Conservation (phyloP, 1,139 yeast species). For the Lodderomyces metapsilosis region DNA sequence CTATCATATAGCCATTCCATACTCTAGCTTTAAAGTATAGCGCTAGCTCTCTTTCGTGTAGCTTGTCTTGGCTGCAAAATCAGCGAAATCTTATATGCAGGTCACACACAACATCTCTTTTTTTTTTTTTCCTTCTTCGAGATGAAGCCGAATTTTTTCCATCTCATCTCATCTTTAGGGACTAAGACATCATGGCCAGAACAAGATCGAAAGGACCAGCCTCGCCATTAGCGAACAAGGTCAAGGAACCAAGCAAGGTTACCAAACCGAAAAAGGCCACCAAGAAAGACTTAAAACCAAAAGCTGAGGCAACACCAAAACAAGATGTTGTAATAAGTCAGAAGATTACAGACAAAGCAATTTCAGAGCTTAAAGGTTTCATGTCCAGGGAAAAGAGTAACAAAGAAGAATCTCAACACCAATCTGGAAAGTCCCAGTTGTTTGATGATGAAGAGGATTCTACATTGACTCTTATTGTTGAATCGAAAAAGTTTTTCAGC, state of each 20-base stretch:
- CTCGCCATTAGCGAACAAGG: conserved; percentile 18
- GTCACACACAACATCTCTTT: neutral
- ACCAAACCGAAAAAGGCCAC: conserved; percentile 9
- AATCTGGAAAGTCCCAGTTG: conserved; percentile 25
- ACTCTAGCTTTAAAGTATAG: no score
- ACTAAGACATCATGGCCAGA: conserved; percentile 23
- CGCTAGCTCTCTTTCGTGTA: no score
- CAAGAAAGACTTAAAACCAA: conserved; percentile 8
- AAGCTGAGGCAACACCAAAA: conserved; percentile 4
- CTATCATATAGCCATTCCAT: no score
- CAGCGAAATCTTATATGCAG: neutral
- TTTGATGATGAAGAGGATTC: conserved; percentile 52
- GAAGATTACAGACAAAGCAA: conserved; percentile 41
- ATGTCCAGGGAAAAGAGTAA: conserved; percentile 23
- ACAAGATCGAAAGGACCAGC: conserved; percentile 28
- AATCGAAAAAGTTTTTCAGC: conserved; percentile 62
- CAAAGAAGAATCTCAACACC: conserved; percentile 18
- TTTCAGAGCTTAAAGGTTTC: conserved; percentile 52
- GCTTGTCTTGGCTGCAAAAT: no score
- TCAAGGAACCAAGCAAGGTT: conserved; percentile 10
- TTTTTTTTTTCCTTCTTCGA: neutral
- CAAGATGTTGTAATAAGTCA: conserved; percentile 16
- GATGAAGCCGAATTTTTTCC: neutral
- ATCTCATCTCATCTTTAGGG: neutral
- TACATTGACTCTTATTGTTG: conserved; percentile 57